Evolutionary conservation across 2,329 filamentous ascomycete genomes (phyloP).

Genomic region (Hymenoscyphus fructigenus): DNA sequence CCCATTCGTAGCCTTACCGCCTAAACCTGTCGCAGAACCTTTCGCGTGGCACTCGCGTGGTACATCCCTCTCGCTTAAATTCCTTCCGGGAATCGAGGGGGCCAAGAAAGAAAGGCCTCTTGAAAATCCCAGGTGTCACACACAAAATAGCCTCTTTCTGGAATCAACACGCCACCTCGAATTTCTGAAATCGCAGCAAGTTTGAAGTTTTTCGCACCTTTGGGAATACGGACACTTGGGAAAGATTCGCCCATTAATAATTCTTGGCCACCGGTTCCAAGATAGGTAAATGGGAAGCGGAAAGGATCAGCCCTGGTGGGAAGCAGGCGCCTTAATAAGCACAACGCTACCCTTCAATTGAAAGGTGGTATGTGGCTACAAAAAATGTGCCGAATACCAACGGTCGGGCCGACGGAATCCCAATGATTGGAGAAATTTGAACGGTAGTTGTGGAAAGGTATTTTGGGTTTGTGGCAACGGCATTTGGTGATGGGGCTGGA

Average conservation of each 20-base stretch:
- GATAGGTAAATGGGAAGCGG: neutral
- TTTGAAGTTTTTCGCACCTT: neutral
- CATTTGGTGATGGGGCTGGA: neutral
- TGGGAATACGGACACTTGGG: neutral
- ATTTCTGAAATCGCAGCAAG: neutral
- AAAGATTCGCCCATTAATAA: neutral
- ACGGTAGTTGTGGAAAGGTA: too few relatives aligned
- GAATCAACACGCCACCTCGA: neutral
- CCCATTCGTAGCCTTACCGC: conserved; percentile 8
- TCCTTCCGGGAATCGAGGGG: neutral
- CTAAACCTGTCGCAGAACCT: conserved; percentile 5
- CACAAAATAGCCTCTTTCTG: neutral
- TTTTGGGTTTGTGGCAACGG: neutral
- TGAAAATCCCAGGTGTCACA: neutral
- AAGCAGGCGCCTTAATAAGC: neutral
- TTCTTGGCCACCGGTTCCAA: neutral
- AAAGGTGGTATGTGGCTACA: neutral
- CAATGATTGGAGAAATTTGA: neutral
- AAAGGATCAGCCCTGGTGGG: neutral
- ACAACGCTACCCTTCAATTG: neutral
- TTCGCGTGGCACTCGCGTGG: neutral
- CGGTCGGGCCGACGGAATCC: neutral
- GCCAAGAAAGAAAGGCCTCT: neutral
- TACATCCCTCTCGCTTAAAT: neutral
- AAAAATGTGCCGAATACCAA: neutral